Conservation (phyloP, 768 basidiomycete genomes). For the Lepiota brunneoincarnata region DNA sequence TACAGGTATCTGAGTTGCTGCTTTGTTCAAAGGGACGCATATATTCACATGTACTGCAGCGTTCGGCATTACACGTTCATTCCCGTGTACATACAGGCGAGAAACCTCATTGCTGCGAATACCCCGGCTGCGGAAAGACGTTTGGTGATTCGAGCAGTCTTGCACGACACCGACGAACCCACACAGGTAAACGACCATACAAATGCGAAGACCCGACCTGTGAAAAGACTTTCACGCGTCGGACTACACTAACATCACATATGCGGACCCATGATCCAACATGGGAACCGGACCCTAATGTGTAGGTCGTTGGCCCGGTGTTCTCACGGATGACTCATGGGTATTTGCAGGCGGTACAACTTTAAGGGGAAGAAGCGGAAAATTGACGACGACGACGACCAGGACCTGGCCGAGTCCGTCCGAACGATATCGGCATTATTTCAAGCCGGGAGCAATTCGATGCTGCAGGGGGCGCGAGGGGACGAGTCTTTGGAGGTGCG, state of each 20-base stretch:
- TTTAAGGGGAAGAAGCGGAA: slow-evolving; percentile 74
- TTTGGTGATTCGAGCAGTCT: slow-evolving; percentile 92
- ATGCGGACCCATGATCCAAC: slow-evolving; percentile 85
- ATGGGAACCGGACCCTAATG: slow-evolving; percentile 82
- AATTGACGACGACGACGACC: slow-evolving; percentile 58
- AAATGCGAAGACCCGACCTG: slow-evolving; percentile 81
- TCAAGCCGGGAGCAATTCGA: slow-evolving; percentile 39
- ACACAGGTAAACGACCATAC: slow-evolving; percentile 83
- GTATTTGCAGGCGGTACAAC: slow-evolving; percentile 58
- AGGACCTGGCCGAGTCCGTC: slow-evolving; percentile 68
- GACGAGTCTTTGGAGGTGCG: slow-evolving; percentile 58
- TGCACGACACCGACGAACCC: slow-evolving; percentile 87
- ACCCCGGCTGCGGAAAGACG: slow-evolving; percentile 81
- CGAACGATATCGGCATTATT: slow-evolving; percentile 73
- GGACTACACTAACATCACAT: slow-evolving; percentile 81
- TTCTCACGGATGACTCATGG: slow-evolving; percentile 17
- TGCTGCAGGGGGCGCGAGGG: slow-evolving; percentile 25
- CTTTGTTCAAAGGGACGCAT: background rate
- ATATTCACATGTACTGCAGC: slow-evolving; percentile 39
- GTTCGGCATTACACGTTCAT: slow-evolving; percentile 88
- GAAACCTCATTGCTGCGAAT: slow-evolving; percentile 89
- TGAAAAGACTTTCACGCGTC: slow-evolving; percentile 85
- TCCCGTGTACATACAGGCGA: slow-evolving; percentile 89
- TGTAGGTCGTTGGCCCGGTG: slow-evolving; percentile 45
- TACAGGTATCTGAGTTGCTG: slow-evolving; percentile 58